Conservation (phyloP, 1,284 basidiomycete genomes). For the Moesziomyces sp. region DNA sequence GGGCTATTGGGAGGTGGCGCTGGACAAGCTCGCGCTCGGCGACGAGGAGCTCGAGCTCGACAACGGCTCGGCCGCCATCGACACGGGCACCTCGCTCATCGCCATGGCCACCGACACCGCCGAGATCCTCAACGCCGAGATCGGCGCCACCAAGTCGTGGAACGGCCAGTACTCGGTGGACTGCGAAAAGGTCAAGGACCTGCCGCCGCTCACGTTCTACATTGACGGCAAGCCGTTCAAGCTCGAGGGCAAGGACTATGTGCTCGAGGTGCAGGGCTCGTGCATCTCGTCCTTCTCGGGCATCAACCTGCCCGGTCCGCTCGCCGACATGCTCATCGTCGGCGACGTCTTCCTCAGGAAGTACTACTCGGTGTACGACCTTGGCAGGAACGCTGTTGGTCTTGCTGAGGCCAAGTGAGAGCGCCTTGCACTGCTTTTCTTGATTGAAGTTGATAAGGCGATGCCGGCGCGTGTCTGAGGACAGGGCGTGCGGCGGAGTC, state of each 20-base stretch:
- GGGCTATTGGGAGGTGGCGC: constrained; percentile 84
- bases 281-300: constrained; percentile 95
- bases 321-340: constrained; percentile 90
- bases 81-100: constrained; percentile 84
- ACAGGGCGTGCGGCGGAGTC: too few relatives aligned
- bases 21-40: constrained; percentile 69
- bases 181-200: constrained; percentile 81
- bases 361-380: constrained; percentile 95
- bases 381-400: constrained; percentile 83
- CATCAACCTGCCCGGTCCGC: constrained; percentile 88
- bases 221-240: constrained; percentile 73
- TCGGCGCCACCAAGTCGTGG: constrained; percentile 67
- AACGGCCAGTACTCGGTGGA: constrained; percentile 73
- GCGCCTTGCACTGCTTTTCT: too few relatives aligned
- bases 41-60: constrained; percentile 85
- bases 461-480: too few relatives aligned
- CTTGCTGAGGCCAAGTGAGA: constrained; percentile 74
- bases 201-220: constrained; percentile 88
- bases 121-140: constrained; percentile 95
- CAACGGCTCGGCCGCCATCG: constrained; percentile 84
- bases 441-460: too few relatives aligned
- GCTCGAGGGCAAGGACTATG: constrained; percentile 85
- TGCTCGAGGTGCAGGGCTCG: constrained; percentile 85
- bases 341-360: constrained; percentile 75
- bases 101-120: constrained; percentile 92